A percentile compares a stretch with the other conserved stretches of the same genome.
These are phyloP conservation scores for Alternaria hordeiaustralica DNA, from an alignment of 2,329 filamentous ascomycete genomes.

Conservation along the genomic window DNA sequence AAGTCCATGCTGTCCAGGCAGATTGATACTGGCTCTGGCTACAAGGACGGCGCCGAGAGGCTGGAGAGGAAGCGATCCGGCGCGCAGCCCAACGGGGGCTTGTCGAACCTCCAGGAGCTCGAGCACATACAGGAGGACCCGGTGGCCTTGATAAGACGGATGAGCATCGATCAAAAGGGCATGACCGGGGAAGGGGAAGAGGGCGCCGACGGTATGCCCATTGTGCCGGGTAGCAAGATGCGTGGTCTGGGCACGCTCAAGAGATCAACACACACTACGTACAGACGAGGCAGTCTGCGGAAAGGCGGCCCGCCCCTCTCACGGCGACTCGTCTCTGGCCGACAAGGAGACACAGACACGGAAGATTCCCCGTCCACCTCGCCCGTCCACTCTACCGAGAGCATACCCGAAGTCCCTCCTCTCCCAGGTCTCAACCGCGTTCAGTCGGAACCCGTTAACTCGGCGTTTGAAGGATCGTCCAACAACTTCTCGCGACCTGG, in stretches of 20 bases:
- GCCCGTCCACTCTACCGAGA: slow-evolving; percentile 49
- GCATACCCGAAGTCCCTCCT: slow-evolving; percentile 45
- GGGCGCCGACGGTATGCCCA: slow-evolving; percentile 64
- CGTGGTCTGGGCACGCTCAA: slow-evolving; percentile 80
- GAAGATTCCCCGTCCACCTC: slow-evolving; percentile 59
- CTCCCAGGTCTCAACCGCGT: slow-evolving; percentile 63
- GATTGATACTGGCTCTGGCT: slow-evolving; percentile 78
- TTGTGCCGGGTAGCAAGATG: slow-evolving; percentile 75
- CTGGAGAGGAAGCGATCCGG: slow-evolving; percentile 75
- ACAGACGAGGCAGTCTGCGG: slow-evolving; percentile 84
- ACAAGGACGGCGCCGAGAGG: slow-evolving; percentile 83
- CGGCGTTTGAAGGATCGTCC: slow-evolving; percentile 40
- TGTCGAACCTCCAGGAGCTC: slow-evolving; percentile 67
- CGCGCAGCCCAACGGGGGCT: slow-evolving; percentile 57
- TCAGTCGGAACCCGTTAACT: slow-evolving; percentile 71
- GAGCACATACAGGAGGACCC: slow-evolving; percentile 86
- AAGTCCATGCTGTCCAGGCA: slow-evolving; percentile 96
- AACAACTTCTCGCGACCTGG: slow-evolving; percentile 67
- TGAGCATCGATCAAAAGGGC: slow-evolving; percentile 62
- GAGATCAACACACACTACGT: slow-evolving; percentile 89
- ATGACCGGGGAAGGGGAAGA: slow-evolving; percentile 47
- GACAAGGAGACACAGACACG: slow-evolving; percentile 68
- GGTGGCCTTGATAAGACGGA: slow-evolving; percentile 70
- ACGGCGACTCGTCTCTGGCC: slow-evolving; percentile 67
- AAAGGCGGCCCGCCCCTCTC: slow-evolving; percentile 78